A percentile compares a stretch with the other conserved stretches of the same genome.
Evolutionary conservation across 768 basidiomycete species (phyloP).

Genomic region (Imleria badia): DNA sequence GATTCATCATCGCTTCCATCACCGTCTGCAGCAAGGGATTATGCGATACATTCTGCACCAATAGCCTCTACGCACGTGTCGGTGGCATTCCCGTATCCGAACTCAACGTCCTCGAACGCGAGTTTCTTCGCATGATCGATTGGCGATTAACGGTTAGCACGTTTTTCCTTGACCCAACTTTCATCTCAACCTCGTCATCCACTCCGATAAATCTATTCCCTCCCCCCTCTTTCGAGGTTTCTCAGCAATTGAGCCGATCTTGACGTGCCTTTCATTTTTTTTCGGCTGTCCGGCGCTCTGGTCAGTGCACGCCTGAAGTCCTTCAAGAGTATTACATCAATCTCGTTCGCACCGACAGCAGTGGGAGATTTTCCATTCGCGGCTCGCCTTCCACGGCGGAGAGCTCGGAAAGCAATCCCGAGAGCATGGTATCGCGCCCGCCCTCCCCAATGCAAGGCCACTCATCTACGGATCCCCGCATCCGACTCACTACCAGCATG

Average conservation of each 20-base stretch:
- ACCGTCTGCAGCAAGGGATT: slow-evolving; percentile 92
- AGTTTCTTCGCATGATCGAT: slow-evolving; percentile 88
- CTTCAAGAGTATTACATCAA: slow-evolving; percentile 94
- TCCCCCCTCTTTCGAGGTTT: not conserved
- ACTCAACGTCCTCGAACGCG: slow-evolving; percentile 92
- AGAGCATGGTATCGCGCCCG: slow-evolving; percentile 50
- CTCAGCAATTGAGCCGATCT: slow-evolving; percentile 16
- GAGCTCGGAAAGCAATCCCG: slow-evolving; percentile 56
- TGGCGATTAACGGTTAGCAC: slow-evolving; percentile 89
- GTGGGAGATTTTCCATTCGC: slow-evolving; percentile 52
- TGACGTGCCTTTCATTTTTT: slow-evolving; percentile 19
- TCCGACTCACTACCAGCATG: slow-evolving; percentile 27
- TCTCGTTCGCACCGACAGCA: slow-evolving; percentile 82
- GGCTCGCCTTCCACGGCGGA: slow-evolving; percentile 43
- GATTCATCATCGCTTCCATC: slow-evolving; percentile 93
- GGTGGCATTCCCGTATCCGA: slow-evolving; percentile 91
- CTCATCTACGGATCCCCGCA: slow-evolving; percentile 22
- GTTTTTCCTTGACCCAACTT: slow-evolving; percentile 28
- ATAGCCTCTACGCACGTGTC: slow-evolving; percentile 92
- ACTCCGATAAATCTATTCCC: slow-evolving; percentile 1
- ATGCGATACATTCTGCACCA: slow-evolving; percentile 94
- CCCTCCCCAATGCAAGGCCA: slow-evolving; percentile 42
- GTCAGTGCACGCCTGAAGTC: slow-evolving; percentile 84
- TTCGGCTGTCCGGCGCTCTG: slow-evolving; percentile 1
- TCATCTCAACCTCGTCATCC: slow-evolving; percentile 6